phyloP scores from a whole-genome alignment of 2,329 filamentous ascomycete species.

The Ceratocystis smalleyi region DNA sequence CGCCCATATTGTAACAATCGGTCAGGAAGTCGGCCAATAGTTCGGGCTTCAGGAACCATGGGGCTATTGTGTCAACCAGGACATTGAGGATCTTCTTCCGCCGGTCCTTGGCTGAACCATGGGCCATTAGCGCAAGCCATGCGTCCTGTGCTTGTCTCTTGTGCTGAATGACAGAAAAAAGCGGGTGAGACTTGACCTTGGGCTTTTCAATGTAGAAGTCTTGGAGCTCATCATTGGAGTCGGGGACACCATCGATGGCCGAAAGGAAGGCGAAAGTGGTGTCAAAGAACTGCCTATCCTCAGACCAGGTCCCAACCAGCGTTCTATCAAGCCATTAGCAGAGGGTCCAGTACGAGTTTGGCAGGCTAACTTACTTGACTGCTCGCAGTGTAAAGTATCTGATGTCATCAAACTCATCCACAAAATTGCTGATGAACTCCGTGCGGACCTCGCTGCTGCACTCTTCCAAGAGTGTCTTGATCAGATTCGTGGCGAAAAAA shows the following conservation, averaged over 20 bases:
- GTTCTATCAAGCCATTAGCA: conserved; percentile 21
- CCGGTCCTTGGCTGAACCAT: conserved; percentile 52
- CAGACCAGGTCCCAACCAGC: conserved; percentile 20
- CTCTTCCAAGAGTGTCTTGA: conserved; percentile 41
- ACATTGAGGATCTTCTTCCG: conserved; percentile 63
- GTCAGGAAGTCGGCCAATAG: conserved; percentile 91
- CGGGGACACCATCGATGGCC: conserved; percentile 54
- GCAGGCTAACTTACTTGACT: conserved; percentile 42
- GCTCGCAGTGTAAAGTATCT: conserved; percentile 66
- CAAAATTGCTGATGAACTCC: conserved; percentile 63
- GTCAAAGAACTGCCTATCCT: conserved; percentile 32
- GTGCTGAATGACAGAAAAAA: conserved; percentile 52
- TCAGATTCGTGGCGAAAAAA: conserved; percentile 12
- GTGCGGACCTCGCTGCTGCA: conserved; percentile 44
- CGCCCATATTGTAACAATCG: conserved; percentile 79
- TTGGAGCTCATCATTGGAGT: conserved; percentile 48
- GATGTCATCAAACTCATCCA: conserved; percentile 69
- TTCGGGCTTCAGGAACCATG: conserved; percentile 80
- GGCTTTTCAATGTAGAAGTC: conserved; percentile 52
- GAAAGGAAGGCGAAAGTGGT: conserved; percentile 48
- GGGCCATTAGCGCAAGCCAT: conserved; percentile 64
- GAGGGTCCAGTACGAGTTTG: conserved; percentile 11
- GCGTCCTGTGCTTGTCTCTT: conserved; percentile 71
- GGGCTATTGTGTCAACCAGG: conserved; percentile 63
- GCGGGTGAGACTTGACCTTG: conserved; percentile 49